phyloP scores from a whole-genome alignment of 257 asterid genomes.

The Oldenlandia corymbosa region DNA sequence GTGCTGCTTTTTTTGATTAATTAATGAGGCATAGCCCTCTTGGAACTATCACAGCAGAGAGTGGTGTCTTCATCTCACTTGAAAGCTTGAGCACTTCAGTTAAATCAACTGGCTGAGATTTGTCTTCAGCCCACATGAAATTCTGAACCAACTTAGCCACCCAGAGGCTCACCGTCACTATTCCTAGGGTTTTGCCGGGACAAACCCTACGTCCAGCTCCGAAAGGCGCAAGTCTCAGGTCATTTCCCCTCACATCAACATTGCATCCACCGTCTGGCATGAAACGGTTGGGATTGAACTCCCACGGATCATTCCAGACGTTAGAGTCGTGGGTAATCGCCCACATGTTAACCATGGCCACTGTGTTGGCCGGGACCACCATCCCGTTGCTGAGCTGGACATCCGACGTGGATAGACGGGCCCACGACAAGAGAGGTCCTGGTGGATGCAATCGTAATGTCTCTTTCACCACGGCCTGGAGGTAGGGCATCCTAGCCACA shows the following conservation, averaged over 20 bases:
- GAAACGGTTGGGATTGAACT: slow-evolving; percentile 41
- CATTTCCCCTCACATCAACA: slow-evolving; percentile 44
- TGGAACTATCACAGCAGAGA: slow-evolving; percentile 31
- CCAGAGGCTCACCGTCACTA: slow-evolving; percentile 42
- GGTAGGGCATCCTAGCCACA: slow-evolving; percentile 33
- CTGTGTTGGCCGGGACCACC: slow-evolving; percentile 44
- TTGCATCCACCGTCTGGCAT: slow-evolving; percentile 21
- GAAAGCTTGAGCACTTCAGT: slow-evolving; percentile 53
- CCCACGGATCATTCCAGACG: slow-evolving; percentile 30
- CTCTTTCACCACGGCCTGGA: slow-evolving; percentile 46
- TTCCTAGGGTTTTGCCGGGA: slow-evolving; percentile 50
- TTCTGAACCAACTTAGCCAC: slow-evolving; percentile 45
- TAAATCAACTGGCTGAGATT: slow-evolving; percentile 27
- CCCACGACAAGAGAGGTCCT: slow-evolving; percentile 54
- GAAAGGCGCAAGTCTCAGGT: slow-evolving; percentile 49
- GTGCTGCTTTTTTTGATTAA: no score
- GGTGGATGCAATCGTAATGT: slow-evolving; percentile 55
- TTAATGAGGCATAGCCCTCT: slow-evolving; percentile 10
- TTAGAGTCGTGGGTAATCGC: slow-evolving; percentile 45
- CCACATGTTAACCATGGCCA: slow-evolving; percentile 65
- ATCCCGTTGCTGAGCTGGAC: slow-evolving; percentile 44
- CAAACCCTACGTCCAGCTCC: slow-evolving; percentile 60
- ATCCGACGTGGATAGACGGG: slow-evolving; percentile 35
- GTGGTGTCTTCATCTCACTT: slow-evolving; percentile 57
- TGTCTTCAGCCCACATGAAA: slow-evolving; percentile 29